Base-by-base conservation (phyloP, 228 moss, liverwort and hornwort species). In the Sphagnum fallax region DNA sequence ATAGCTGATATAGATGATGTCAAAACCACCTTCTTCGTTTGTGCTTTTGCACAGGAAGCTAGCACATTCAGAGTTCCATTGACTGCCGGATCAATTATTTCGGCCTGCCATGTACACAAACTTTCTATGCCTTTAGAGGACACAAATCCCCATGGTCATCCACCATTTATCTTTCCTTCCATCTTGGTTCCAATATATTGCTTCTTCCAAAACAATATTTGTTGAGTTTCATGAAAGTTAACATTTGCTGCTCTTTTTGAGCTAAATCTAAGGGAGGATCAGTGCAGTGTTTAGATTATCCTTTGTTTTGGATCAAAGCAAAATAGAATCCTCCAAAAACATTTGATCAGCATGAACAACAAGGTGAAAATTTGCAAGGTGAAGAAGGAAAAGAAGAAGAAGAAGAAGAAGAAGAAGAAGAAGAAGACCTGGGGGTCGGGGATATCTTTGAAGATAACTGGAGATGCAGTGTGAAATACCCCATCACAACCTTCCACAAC, bases 381-480 rank as follows among this genome's bases (percentile, higher is more conserved):
- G 32, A 32, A 32, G 32, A 6, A 16, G 9, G n/a, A n/a, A n/a
- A 62, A 6, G 16, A 47, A 74, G 75, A 70, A 74, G 69, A 13
- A 53, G 60, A n/a, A n/a, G n/a, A n/a, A n/a, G 32, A 32, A 32
- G 32, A 6, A 16, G 9, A 62, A 6, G 16, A 47, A 74, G 75
- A 70, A 74, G 69, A 13, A 53, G 60, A n/a, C 16, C 16, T 62
- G 5, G 81, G 78, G 63, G 16, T 84, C 72, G 6, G 81, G 76
- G 64, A 74, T 4, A 7, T 83, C 61, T 51, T 78, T 84, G 76
- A 71, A 6, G 57, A 82, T 80, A 64, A 88, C 75, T 5, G 90
- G 90, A 53, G 90, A 84, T 7, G 90, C 90, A 2, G 85, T 88
- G 71, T 90, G 90, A 11, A 88, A 90, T 61, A 90, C 90, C 51